phyloP scores from a whole-genome alignment of 1,284 basidiomycete genomes.

The Tilletia walkeri region DNA sequence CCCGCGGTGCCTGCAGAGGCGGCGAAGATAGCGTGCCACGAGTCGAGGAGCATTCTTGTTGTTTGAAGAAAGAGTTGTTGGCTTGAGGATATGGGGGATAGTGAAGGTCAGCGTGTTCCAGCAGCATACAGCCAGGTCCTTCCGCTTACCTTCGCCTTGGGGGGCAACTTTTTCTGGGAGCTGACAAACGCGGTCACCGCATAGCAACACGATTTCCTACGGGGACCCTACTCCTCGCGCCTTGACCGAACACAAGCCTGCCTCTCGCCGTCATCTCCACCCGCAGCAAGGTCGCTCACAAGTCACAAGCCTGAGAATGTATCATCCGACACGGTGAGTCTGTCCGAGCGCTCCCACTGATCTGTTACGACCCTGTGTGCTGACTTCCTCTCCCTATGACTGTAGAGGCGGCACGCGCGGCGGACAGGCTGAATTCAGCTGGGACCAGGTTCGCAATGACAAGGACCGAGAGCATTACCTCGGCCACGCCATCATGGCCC shows the following conservation, averaged over 20 bases:
- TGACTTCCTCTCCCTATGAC: background rate
- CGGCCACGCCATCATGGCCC: constrained; percentile 51
- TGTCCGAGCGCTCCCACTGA: too few species aligned
- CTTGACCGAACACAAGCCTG: too few species aligned
- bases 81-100: background rate
- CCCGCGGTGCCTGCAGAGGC: background rate
- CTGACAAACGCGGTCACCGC: background rate
- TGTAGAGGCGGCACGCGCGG: constrained; percentile 45
- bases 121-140: too few species aligned
- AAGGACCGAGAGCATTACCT: constrained; percentile 54
- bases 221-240: too few species aligned
- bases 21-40: constrained; percentile 6
- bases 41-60: constrained; percentile 9
- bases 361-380: too few species aligned
- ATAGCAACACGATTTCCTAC: background rate
- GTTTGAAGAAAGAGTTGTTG: background rate
- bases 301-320: background rate
- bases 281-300: too few species aligned
- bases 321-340: constrained; percentile 8
- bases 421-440: constrained; percentile 51
- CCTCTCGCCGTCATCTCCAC: too few species aligned
- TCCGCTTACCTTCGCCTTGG: too few species aligned
- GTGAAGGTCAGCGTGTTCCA: background rate
- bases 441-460: constrained; percentile 48
- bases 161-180: background rate